A percentile compares a stretch with the other conserved stretches of the same genome.
phyloP scores from a whole-genome alignment of 2,329 filamentous ascomycete species.

The Beauveria brongniartii region DNA sequence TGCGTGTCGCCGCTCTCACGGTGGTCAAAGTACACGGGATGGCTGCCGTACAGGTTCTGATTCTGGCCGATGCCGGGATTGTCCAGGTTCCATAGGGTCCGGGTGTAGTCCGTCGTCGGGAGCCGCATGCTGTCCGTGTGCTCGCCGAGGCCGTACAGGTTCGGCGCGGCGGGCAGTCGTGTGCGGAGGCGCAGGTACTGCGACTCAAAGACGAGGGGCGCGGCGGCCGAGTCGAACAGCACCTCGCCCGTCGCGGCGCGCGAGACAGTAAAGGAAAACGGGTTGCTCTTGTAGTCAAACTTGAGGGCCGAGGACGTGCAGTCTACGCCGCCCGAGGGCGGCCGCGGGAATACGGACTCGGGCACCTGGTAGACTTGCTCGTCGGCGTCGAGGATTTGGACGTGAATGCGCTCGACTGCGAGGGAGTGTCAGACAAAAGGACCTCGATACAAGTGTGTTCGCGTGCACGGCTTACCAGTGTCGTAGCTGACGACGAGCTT shows the following conservation, averaged over 20 bases:
- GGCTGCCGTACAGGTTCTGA: constrained; percentile 65
- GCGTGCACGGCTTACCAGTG: constrained; percentile 44
- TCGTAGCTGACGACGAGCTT: constrained; percentile 59
- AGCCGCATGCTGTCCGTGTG: constrained; percentile 60
- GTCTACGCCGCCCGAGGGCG: constrained; percentile 27
- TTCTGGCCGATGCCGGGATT: constrained; percentile 53
- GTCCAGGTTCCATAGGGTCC: constrained; percentile 65
- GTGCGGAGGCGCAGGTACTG: constrained; percentile 67
- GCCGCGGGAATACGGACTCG: constrained; percentile 54
- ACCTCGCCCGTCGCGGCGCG: constrained; percentile 28
- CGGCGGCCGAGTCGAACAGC: constrained; percentile 59
- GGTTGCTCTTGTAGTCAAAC: constrained; percentile 30
- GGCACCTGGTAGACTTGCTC: constrained; percentile 64
- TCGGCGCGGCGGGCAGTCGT: constrained; percentile 54
- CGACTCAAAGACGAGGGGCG: constrained; percentile 60
- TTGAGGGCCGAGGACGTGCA: constrained; percentile 32
- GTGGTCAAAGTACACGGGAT: constrained; percentile 68
- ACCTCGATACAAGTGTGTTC: neutral
- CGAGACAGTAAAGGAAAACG: constrained; percentile 56
- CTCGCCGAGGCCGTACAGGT: constrained; percentile 70
- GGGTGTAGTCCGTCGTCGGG: constrained; percentile 47
- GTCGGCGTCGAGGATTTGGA: constrained; percentile 60
- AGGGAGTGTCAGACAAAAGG: neutral
- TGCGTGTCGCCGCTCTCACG: constrained; percentile 45
- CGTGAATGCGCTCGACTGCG: constrained; percentile 58